These are phyloP conservation scores for Rhodocollybia butyracea DNA, from an alignment of 768 basidiomycete species.

Conservation along the genomic window DNA sequence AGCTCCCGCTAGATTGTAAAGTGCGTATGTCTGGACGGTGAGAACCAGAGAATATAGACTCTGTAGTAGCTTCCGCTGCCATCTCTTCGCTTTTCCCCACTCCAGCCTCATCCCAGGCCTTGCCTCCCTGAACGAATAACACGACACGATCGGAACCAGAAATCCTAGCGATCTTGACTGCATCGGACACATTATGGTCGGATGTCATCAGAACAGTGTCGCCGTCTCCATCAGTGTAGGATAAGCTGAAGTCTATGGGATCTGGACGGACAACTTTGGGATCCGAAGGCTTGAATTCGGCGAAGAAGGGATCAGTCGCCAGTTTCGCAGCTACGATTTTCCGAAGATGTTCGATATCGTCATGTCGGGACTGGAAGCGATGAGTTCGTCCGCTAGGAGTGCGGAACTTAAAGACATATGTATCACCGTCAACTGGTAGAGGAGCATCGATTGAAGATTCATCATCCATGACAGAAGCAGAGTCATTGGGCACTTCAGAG, in stretches of 20 bases:
- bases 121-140: conserved; percentile 88
- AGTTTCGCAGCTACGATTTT: conserved; percentile 94
- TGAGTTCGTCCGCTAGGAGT: conserved; percentile 95
- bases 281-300: conserved; percentile 46
- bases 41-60: conserved; percentile 86
- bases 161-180: conserved; percentile 83
- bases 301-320: conserved; percentile 90
- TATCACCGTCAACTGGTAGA: conserved; percentile 84
- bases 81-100: conserved; percentile 63
- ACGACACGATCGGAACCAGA: conserved; percentile 86
- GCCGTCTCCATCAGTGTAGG: conserved; percentile 93
- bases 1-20: conserved; percentile 51
- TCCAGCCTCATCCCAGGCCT: conserved; percentile 77
- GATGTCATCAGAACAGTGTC: conserved; percentile 94
- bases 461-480: conserved; percentile 90
- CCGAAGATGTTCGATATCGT: conserved; percentile 81
- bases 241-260: conserved; percentile 82
- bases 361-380: conserved; percentile 95
- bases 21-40: conserved; percentile 64
- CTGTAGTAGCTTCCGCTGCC: conserved; percentile 53
- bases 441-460: conserved; percentile 56
- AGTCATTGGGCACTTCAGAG: conserved; percentile 95
- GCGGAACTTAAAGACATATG: conserved; percentile 98
- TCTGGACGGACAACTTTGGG: conserved; percentile 59
- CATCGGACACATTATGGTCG: conserved; percentile 88